These are phyloP conservation scores for Podaxis sp. DNA, from an alignment of 768 basidiomycete genomes.

Conservation along the genomic window DNA sequence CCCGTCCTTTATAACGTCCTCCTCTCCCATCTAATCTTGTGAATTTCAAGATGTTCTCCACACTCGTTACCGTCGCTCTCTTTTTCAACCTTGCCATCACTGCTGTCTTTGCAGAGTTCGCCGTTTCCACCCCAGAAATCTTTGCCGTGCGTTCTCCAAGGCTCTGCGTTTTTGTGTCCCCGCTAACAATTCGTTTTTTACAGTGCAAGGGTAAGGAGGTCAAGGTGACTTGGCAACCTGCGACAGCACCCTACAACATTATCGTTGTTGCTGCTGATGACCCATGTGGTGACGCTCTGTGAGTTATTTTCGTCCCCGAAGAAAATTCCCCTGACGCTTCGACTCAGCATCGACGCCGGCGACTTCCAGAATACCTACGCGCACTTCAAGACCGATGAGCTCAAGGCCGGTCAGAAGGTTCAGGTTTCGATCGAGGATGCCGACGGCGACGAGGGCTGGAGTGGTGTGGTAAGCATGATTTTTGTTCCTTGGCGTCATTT, in stretches of 20 bases:
- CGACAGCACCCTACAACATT: constrained; percentile 55
- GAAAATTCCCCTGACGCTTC: background rate
- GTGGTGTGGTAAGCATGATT: constrained; percentile 45
- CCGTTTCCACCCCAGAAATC: constrained; percentile 50
- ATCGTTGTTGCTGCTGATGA: constrained; percentile 51
- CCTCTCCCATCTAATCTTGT: constrained; percentile 24
- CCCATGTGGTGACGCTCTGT: constrained; percentile 64
- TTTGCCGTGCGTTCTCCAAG: constrained; percentile 46
- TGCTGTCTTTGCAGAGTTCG: constrained; percentile 53
- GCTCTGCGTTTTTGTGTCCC: background rate
- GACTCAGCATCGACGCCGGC: constrained; percentile 56
- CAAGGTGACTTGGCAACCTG: constrained; percentile 51
- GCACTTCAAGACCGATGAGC: constrained; percentile 40
- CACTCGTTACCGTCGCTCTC: constrained; percentile 75
- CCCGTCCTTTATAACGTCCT: constrained; percentile 28
- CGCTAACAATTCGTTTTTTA: constrained; percentile 13
- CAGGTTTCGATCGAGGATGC: constrained; percentile 55
- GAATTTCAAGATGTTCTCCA: constrained; percentile 66
- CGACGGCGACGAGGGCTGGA: constrained; percentile 65
- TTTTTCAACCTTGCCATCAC: constrained; percentile 54
- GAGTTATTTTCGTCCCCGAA: constrained; percentile 25
- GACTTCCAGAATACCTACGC: constrained; percentile 45
- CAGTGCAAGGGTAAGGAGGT: constrained; percentile 49
- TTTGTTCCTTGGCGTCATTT: constrained; percentile 10
- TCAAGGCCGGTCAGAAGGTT: constrained; percentile 50